Evolutionary conservation across 306 rosid species (phyloP), one percentile per base, ranked within the genome.

Genomic region (Pyrus communis): DNA sequence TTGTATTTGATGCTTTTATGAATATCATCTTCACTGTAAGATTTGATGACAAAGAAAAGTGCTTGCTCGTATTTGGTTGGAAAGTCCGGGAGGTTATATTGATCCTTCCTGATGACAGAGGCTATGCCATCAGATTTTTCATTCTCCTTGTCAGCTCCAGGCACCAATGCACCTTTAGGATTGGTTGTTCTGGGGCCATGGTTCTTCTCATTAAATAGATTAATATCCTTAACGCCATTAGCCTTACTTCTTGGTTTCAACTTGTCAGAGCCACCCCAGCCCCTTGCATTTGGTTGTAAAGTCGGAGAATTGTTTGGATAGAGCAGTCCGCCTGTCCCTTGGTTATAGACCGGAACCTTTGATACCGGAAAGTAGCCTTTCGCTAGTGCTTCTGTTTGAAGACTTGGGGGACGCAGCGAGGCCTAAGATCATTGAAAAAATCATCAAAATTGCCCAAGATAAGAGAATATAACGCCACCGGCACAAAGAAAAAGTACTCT

Each of bases 1-100:
- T 85, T 77, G 82, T 92, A 92, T 84, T 92, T 92, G 54, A 92
- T 87, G 86, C 97, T 92, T 86, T 92, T 92, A 76, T 92, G 97
- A 64, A 92, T 65, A 86, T 92, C 96, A 63, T 90, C 97, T 82
- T 92, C 97, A 27, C 97, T 92, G 84, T 92, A 90, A 27, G 97
- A 92, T 71, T 92, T 92, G 81, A 92, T 92, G 54, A 92, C 90
- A 74, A 87, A 92, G 88, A 92, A 92, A 63, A 79, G 79, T 15
- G 91, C 97, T 77, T 81, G 88, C 60, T 90, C 88, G 52, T 92
- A 90, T 73, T 84, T 90, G 74, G 93, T 85, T 6, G 83, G 86
- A 79, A 92, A 92, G 80, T 90, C 96, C 9, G 88, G 89, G 63
- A 88, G 86, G 78, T 92, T 90, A 82, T 85, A 92, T 38, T 87